Evolutionary conservation across 2,329 filamentous ascomycete species (phyloP).

Genomic region (Sclerotinia sclerotiorum): DNA sequence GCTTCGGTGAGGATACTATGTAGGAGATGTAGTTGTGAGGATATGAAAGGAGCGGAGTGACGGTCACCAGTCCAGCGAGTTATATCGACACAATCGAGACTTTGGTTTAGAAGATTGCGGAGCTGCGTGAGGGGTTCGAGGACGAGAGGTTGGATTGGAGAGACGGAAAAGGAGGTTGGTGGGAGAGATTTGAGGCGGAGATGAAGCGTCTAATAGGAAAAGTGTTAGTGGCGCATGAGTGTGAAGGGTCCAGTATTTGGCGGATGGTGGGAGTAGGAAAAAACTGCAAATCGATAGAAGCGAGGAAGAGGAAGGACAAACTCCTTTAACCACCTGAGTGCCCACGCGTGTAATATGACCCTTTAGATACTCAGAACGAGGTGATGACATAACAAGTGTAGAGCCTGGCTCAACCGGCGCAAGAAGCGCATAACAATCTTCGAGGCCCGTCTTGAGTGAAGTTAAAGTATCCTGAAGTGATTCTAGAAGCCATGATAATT

Average conservation of each 20-base stretch:
- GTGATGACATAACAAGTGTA: slow-evolving; percentile 85
- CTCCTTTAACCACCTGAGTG: slow-evolving; percentile 86
- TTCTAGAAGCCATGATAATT: slow-evolving; percentile 42
- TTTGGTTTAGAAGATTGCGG: slow-evolving; percentile 75
- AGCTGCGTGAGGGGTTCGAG: slow-evolving; percentile 71
- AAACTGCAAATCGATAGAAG: neutral
- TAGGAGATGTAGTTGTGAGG: slow-evolving; percentile 56
- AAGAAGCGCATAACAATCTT: slow-evolving; percentile 78
- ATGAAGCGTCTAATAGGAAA: slow-evolving; percentile 61
- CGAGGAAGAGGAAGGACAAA: slow-evolving; percentile 48
- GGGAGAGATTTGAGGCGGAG: slow-evolving; percentile 72
- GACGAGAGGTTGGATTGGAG: slow-evolving; percentile 50
- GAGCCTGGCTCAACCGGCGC: slow-evolving; percentile 81
- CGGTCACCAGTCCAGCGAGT: slow-evolving; percentile 70
- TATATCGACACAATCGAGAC: slow-evolving; percentile 78
- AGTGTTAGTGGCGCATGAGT: neutral
- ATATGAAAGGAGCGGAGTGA: slow-evolving; percentile 52
- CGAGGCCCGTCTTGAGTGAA: slow-evolving; percentile 34
- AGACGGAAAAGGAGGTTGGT: slow-evolving; percentile 38
- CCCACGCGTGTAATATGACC: slow-evolving; percentile 89
- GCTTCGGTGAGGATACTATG: slow-evolving; percentile 55
- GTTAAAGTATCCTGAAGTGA: slow-evolving; percentile 40
- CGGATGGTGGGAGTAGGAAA: neutral
- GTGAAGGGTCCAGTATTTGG: no score
- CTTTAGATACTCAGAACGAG: slow-evolving; percentile 85